A percentile compares a stretch with the other conserved stretches of the same genome.
Conservation (phyloP, 2,329 filamentous ascomycete species). For the Nothomitra cinnamomea region DNA sequence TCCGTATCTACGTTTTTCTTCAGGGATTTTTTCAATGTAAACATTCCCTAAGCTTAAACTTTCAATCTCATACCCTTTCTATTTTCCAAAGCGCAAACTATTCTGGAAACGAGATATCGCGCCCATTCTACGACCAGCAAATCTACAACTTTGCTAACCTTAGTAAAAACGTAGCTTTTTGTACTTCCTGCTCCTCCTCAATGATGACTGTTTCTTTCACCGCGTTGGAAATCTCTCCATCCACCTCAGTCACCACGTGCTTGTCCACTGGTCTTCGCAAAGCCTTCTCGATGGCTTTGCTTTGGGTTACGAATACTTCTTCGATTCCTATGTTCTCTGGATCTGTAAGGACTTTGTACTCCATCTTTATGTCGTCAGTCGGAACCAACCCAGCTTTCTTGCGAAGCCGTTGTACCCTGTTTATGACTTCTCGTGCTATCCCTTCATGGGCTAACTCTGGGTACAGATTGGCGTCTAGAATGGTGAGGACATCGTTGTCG, state of each 20-base stretch:
- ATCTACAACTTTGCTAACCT: constrained; percentile 53
- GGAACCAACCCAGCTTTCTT: constrained; percentile 86
- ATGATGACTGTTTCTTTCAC: constrained; percentile 35
- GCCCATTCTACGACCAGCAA: constrained; percentile 9
- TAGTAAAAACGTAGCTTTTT: constrained; percentile 65
- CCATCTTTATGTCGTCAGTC: constrained; percentile 92
- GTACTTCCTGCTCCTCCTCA: constrained; percentile 73
- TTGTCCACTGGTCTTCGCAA: constrained; percentile 62
- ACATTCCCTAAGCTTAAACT: no score
- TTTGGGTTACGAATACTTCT: constrained; percentile 51
- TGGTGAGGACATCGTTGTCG: constrained; percentile 76
- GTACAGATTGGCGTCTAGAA: constrained; percentile 70
- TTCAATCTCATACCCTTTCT: no score
- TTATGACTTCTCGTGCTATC: constrained; percentile 78
- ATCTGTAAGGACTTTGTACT: constrained; percentile 68
- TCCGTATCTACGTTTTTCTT: not conserved
- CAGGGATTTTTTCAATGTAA: not conserved
- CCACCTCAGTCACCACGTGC: constrained; percentile 39
- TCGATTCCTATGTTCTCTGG: constrained; percentile 59
- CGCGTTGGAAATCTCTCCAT: not conserved
- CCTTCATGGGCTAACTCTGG: constrained; percentile 79
- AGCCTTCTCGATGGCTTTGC: constrained; percentile 54
- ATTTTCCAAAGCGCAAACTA: no score
- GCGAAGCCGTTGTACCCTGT: constrained; percentile 76
- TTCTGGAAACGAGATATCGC: not conserved